Evolutionary conservation across 2,329 filamentous ascomycete genomes (phyloP).

Genomic region (Orbilia oligospora): DNA sequence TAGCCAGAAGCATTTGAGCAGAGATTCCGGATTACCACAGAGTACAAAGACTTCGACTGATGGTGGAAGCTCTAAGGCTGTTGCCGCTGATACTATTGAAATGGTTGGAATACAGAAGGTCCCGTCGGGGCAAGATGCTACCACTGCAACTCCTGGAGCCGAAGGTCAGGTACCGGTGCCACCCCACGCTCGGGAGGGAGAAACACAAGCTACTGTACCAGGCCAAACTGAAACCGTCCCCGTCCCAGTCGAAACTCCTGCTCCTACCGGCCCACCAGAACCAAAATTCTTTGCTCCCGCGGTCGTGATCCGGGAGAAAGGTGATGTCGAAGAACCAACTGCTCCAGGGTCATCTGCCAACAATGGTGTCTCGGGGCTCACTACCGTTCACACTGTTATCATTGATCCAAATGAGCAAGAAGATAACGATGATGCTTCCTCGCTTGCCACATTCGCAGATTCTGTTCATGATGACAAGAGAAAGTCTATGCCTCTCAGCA

Average conservation of each 20-base stretch:
- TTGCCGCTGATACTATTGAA: constrained; percentile 39
- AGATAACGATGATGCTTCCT: constrained; percentile 74
- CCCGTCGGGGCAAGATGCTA: constrained; percentile 11
- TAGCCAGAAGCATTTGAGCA: constrained; percentile 36
- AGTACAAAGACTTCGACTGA: constrained; percentile 52
- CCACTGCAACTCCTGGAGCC: neutral
- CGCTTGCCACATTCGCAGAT: constrained; percentile 75
- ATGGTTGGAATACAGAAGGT: constrained; percentile 38
- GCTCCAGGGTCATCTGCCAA: constrained; percentile 17
- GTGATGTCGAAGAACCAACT: constrained; percentile 45
- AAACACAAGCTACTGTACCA: neutral
- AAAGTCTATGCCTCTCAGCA: constrained; percentile 64
- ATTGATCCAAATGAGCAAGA: constrained; percentile 66
- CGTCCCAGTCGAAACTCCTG: constrained; percentile 20
- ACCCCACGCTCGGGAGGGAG: constrained; percentile 36
- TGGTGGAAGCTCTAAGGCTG: constrained; percentile 40
- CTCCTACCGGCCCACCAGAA: constrained; percentile 31
- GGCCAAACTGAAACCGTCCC: constrained; percentile 18
- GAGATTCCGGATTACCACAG: constrained; percentile 53
- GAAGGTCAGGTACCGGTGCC: constrained; percentile 22
- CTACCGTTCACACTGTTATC: constrained; percentile 57
- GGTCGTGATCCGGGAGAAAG: constrained; percentile 58
- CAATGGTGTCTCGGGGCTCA: constrained; percentile 42
- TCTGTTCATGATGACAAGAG: constrained; percentile 62
- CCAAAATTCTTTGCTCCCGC: constrained; percentile 55